Evolutionary conservation across 345 rosid genomes (phyloP), one percentile per base, ranked within the genome.

Genomic region (Arabis alpina): DNA sequence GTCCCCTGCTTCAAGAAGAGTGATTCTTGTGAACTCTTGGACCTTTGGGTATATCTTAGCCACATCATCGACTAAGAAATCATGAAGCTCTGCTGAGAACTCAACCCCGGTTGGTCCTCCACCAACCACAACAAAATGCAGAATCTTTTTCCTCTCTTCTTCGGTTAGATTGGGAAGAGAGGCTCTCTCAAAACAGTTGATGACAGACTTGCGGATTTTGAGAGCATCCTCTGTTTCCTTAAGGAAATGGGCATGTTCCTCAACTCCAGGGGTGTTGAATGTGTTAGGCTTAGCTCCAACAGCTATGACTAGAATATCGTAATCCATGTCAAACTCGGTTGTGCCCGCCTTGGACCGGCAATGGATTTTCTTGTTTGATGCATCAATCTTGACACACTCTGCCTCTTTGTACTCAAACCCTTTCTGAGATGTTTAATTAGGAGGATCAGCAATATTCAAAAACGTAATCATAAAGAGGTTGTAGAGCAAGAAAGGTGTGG

Each of bases 31-130:
- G 14, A 73, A 64, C 25, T 83, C 81, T 54, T 75, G 75, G 25
- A 82, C 79, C 2, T 76, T 50, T 9, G 98, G 98, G 74, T 87
- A 89, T 13, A 91, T 59, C 47, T 58, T 54, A 34, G 83, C 74
- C n/a, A 92, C 79, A 69, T 92, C 98, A 16, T 92, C 86, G 7
- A 74, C 66, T 0, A 84, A 82, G 53, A 81, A 82, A 64, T 92
- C 98, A 63, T 81, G 90, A 27, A 92, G 88, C 81, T 89, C 98
- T 8, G 98, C 93, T 13, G 96, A 90, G 80, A 84, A 92, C 81
- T 92, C 98, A 12, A 92, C 96, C 6, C 98, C 93, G 1, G 90
- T 82, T 36, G 98, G 96, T 8, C 96, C 96, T 11, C 98, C 98
- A 4, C 93, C 98, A 37, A 92, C 96, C 2, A 89, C 93, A 15